These are phyloP conservation scores for Hyaloperonospora brassicae DNA, from an alignment of 352 stramenopile species.

Conservation along the genomic window DNA sequence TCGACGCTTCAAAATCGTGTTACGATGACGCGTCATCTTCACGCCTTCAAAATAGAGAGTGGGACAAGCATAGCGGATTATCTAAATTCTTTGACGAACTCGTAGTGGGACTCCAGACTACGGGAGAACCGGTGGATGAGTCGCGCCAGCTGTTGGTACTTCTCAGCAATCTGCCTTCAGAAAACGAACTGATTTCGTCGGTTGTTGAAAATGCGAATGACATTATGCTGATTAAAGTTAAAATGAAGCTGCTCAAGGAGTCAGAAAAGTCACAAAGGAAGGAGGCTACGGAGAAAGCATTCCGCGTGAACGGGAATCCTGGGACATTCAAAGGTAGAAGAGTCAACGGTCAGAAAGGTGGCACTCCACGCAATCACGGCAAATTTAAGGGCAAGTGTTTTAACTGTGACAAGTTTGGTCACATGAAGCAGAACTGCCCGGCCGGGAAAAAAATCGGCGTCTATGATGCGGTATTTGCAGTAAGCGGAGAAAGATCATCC, in stretches of 20 bases:
- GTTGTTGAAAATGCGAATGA: constrained; percentile 18
- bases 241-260: constrained; percentile 23
- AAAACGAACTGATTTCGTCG: constrained; percentile 21
- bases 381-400: constrained; percentile 11
- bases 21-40: neutral
- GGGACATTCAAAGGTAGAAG: neutral
- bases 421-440: neutral
- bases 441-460: neutral
- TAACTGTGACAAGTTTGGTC: neutral
- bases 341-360: neutral
- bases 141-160: constrained; percentile 23
- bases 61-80: constrained; percentile 7
- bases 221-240: constrained; percentile 14
- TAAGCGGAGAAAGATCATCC: neutral
- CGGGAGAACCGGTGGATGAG: constrained; percentile 18
- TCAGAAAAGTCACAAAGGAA: constrained; percentile 16
- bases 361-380: neutral
- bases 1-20: neutral
- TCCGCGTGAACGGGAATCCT: neutral
- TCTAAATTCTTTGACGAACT: constrained; percentile 24
- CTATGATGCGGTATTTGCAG: neutral
- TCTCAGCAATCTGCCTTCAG: constrained; percentile 18
- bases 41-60: neutral
- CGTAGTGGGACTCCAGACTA: constrained; percentile 17
- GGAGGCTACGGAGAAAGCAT: neutral